phyloP scores from a whole-genome alignment of 345 rosid species.

The Eucalyptus tenuipes region DNA sequence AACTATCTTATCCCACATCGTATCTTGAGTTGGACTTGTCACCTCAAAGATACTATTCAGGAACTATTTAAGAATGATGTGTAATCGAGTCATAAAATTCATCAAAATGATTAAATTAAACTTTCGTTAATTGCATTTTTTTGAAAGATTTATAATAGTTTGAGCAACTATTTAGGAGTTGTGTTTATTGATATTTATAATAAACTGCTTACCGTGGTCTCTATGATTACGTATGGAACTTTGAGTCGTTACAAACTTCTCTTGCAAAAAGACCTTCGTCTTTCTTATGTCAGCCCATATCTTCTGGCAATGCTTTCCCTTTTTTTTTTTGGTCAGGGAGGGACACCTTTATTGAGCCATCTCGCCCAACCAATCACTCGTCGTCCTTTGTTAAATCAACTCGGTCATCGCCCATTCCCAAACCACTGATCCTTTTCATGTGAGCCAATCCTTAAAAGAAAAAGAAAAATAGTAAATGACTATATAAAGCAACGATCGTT shows the following conservation, averaged over 20 bases:
- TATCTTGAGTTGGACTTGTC: not conserved
- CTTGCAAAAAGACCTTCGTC: not conserved
- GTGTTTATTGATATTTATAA: too few relatives aligned
- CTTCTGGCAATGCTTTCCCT: not conserved
- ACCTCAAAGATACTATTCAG: not conserved
- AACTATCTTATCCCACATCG: not conserved
- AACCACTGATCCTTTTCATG: not conserved
- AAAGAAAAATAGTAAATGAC: not conserved
- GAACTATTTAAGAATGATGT: too few relatives aligned
- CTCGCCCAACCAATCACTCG: not conserved
- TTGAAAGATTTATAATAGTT: too few relatives aligned
- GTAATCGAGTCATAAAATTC: too few relatives aligned
- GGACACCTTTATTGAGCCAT: not conserved
- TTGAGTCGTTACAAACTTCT: not conserved
- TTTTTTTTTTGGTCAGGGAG: not conserved
- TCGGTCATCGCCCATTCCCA: not conserved
- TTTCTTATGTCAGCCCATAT: not conserved
- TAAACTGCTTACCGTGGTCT: not conserved
- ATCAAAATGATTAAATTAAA: too few relatives aligned
- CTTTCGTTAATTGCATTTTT: too few relatives aligned
- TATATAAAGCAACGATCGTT: rapidly evolving
- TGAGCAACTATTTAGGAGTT: too few relatives aligned
- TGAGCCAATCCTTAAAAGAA: not conserved
- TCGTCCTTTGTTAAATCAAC: not conserved
- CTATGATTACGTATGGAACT: not conserved